A percentile compares a stretch with the other conserved stretches of the same genome.
These are phyloP conservation scores for Tulasnella sp. DNA, from an alignment of 768 basidiomycete species.

Conservation along the genomic window DNA sequence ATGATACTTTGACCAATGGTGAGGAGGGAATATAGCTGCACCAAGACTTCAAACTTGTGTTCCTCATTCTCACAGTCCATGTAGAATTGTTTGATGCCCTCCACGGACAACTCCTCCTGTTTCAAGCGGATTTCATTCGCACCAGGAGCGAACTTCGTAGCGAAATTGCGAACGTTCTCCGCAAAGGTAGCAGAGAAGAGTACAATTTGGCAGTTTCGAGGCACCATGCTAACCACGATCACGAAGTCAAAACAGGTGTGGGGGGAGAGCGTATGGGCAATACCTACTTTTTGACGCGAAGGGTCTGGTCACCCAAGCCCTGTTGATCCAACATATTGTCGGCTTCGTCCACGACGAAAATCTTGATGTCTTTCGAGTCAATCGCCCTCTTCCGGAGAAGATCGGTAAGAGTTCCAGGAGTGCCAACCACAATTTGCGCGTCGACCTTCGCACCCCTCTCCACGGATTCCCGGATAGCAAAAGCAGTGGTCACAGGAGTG, in stretches of 20 bases:
- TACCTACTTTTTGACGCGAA: conserved; percentile 83
- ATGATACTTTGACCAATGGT: conserved; percentile 98
- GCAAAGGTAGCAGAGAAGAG: conserved; percentile 99
- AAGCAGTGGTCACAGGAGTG: conserved; percentile 84
- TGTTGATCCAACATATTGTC: conserved; percentile 98
- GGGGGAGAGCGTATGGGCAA: neutral
- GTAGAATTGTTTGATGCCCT: conserved; percentile 93
- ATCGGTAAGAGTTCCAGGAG: conserved; percentile 89
- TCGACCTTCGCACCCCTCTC: conserved; percentile 36
- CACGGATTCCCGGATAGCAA: conserved; percentile 75
- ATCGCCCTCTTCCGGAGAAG: conserved; percentile 67
- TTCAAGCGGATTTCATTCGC: conserved; percentile 96
- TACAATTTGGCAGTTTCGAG: conserved; percentile 51
- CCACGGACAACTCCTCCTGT: conserved; percentile 85
- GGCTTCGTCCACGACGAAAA: conserved; percentile 94
- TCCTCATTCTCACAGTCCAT: conserved; percentile 89
- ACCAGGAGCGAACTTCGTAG: conserved; percentile 79
- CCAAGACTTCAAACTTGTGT: conserved; percentile 91
- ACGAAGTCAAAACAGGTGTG: neutral
- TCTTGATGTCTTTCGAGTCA: conserved; percentile 68
- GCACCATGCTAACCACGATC: conserved; percentile 11
- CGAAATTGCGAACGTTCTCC: conserved; percentile 83
- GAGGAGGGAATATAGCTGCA: conserved; percentile 75
- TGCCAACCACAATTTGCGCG: conserved; percentile 89
- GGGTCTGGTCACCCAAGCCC: conserved; percentile 84